Base-by-base conservation (phyloP, 371 early-diverging fungal species). In the Mucor circinelloides region DNA sequence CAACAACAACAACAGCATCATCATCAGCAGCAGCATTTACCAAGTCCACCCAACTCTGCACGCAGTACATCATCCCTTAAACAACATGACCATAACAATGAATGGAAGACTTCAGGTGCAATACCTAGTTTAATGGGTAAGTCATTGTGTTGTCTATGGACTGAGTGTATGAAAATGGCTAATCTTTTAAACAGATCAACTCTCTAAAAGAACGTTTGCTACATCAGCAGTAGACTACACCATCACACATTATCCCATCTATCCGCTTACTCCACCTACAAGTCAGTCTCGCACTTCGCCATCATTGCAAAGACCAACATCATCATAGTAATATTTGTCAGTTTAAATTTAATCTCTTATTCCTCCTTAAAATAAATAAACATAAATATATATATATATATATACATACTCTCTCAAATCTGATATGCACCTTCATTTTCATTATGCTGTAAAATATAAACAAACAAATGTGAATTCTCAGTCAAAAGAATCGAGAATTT, bases 41-140 rank as follows among this genome's bases (percentile, higher is more conserved):
- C 69, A 10, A 66, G 62, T 17, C 66, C 70, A 28, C 66, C 70
- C 36, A 38, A 42, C 36, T 67, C 68, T 17, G 63, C 69, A 54
- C 42, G 56, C 32, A 66, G 73, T 48, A 55, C 36, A 48, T 23
- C 25, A n/a, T 42, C 40, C 17, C 27, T 44, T 52, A 50, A 58
- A 36, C 60, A 42, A 34, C 36, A 59, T 13, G 44, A 58, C 12
- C 28, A 9, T 13, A 57, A 61, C 9, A 58, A 48, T 64, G 70
- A 70, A 67, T 73, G 69, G 67, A 73, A 73, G n/a, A 56, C 60
- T 19, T 55, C 62, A 13, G 42, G 68, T n/a, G 52, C 72, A 27
- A 78, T 81, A 66, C 81, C 81, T 23, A 81, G 81, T 58, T 60
- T 81, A 32, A 81, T 76, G 76, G 81, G 79, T 81, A 78, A 69